Conservation (phyloP, 176 grass and related monocot species). For the Cenchrus americanus region DNA sequence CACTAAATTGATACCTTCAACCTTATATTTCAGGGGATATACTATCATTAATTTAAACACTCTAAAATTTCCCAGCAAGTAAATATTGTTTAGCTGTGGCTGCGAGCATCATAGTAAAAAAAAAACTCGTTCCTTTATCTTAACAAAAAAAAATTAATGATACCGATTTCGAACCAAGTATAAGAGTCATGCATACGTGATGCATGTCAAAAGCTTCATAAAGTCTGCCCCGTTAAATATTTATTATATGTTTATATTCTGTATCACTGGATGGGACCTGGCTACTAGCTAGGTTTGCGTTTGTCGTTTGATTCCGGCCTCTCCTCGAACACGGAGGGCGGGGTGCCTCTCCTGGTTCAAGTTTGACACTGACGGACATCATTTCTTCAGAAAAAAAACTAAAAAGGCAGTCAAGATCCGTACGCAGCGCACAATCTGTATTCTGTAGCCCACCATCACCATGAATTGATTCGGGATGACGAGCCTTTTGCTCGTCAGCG, state of each 20-base stretch:
- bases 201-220: background rate
- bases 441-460: background rate
- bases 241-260: no score
- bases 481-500: background rate
- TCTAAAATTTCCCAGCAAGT: no score
- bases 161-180: background rate
- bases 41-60: no score
- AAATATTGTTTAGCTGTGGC: no score
- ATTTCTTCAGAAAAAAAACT: background rate
- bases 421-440: background rate
- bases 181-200: background rate
- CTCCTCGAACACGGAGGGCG: background rate
- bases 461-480: background rate
- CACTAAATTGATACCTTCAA: no score
- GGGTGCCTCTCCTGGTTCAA: background rate
- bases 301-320: background rate
- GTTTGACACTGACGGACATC: background rate
- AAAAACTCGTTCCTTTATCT: background rate
- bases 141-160: background rate
- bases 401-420: background rate
- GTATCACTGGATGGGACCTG: background rate
- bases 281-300: no score
- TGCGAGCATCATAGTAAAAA: background rate
- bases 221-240: background rate
- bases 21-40: no score